Evolutionary conservation across 495 filamentous ascomycete species (phyloP).

Genomic region (Hyaloscypha bicolor): DNA sequence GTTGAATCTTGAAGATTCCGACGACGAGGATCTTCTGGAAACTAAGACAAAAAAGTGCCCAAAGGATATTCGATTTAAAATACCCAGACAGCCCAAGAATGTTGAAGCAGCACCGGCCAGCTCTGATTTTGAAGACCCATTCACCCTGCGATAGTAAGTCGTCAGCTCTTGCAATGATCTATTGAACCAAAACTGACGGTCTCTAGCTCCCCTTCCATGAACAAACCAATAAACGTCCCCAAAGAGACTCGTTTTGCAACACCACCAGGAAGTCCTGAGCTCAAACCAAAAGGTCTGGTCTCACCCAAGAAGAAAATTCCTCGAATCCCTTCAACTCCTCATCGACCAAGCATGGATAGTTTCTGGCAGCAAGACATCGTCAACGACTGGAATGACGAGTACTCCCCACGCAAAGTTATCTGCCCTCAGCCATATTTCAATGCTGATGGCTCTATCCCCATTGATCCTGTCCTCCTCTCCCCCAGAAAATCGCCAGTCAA

Average conservation of each 20-base stretch:
- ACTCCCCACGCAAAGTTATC: constrained; percentile 64
- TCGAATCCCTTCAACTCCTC: constrained; percentile 35
- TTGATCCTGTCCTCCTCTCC: constrained; percentile 9
- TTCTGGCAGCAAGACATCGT: constrained; percentile 80
- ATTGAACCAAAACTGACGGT: constrained; percentile 1
- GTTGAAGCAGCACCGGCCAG: not conserved
- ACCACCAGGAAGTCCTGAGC: constrained; percentile 19
- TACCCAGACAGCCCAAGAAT: not conserved
- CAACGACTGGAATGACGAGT: constrained; percentile 81
- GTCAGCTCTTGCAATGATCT: not conserved
- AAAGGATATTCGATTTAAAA: not conserved
- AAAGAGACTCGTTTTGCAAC: constrained; percentile 35
- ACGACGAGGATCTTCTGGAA: not conserved
- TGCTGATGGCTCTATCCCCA: not conserved
- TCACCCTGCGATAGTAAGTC: constrained; percentile 27
- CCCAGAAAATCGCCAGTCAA: constrained; percentile 31
- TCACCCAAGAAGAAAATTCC: constrained; percentile 35
- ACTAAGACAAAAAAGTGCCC: not conserved
- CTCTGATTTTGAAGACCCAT: constrained; percentile 23
- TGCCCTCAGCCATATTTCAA: constrained; percentile 25
- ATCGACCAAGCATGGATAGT: constrained; percentile 69
- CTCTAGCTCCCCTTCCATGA: constrained; percentile 27
- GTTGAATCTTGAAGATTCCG: not conserved
- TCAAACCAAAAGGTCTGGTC: constrained; percentile 21
- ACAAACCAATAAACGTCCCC: constrained; percentile 38